Base-by-base conservation (phyloP, 1,284 basidiomycete species). In the Coniferiporia weirii region DNA sequence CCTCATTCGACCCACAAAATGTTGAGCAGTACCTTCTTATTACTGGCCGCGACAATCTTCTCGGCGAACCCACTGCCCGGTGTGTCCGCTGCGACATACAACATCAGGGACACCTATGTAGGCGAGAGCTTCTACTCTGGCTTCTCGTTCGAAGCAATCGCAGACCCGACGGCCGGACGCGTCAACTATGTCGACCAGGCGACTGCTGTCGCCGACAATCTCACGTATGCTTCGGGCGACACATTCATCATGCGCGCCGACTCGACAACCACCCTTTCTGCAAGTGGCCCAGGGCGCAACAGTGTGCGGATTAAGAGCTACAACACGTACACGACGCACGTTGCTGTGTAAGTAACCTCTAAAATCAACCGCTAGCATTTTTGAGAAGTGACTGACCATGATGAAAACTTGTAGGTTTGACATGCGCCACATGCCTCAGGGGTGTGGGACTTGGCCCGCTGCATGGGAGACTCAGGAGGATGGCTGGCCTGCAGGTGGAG, bases 401-500 rank as follows among this genome's bases (percentile, higher is more conserved):
- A 9, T 55, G 40, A 40, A n/a, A 13, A 35, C 12, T 53, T 35
- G 8, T n/a, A 72, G 72, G 19, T 70, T 75, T 55, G 65, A 75
- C 46, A 67, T 74, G 27, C 47, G 46, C 0, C 79, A 79, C 61
- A 79, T 80, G 76, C 79, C 87, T 1, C 73, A 83, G 67, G 87
- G 85, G 20, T 87, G 85, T 64, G 82, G 79, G 8, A 73, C 71
- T 3, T 75, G 73, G 73, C 73, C 74, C n/a, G 81, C 82, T 4
- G 69, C 80, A n/a, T 74, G 73, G 74, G 73, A 74, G 62, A 63
- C 69, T 40, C 72, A 70, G 32, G 64, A 12, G 61, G 67, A 56
- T 70, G 72, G 57, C 49, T 62, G 61, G 61, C 63, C 60, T 3
- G 46, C 44, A 2, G 32, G 51, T 19, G 84, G 83, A 0, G 82